Percentiles rank a stretch among this genome's conserved stretches.
Conservation (phyloP, 768 basidiomycete genomes). For the Hericium coralloides region DNA sequence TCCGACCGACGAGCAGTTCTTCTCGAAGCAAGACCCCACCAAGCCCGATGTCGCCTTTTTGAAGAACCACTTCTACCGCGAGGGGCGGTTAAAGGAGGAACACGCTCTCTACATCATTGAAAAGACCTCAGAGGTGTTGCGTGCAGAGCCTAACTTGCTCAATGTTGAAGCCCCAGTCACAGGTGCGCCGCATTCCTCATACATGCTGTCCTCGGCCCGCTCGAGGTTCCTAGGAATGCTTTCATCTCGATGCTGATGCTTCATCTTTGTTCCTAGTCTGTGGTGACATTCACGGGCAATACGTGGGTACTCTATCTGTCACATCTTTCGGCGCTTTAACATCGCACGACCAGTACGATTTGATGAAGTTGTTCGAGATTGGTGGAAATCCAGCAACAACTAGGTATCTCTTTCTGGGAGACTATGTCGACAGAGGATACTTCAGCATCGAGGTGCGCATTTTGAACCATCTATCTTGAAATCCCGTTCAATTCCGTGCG, state of each 20-base stretch:
- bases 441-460: constrained; percentile 58
- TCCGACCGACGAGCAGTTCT: constrained; percentile 94
- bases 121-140: constrained; percentile 76
- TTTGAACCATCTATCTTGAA: neutral
- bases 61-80: constrained; percentile 98
- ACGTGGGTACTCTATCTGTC: constrained; percentile 46
- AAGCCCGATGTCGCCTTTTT: constrained; percentile 95
- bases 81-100: constrained; percentile 88
- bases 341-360: constrained; percentile 43
- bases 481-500: constrained; percentile 5
- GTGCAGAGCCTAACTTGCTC: constrained; percentile 81
- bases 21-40: constrained; percentile 68
- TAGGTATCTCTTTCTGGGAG: constrained; percentile 65
- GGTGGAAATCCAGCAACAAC: constrained; percentile 69
- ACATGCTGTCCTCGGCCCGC: constrained; percentile 12
- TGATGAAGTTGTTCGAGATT: constrained; percentile 76
- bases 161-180: constrained; percentile 97
- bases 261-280: constrained; percentile 50
- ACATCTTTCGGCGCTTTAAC: constrained; percentile 2
- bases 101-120: constrained; percentile 93
- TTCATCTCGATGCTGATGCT: constrained; percentile 11
- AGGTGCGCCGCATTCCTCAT: constrained; percentile 39
- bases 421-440: constrained; percentile 71
- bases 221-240: neutral
- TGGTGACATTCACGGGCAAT: constrained; percentile 99